phyloP scores from a whole-genome alignment of 2,329 filamentous ascomycete genomes.

The Fusarium sambucinum region DNA sequence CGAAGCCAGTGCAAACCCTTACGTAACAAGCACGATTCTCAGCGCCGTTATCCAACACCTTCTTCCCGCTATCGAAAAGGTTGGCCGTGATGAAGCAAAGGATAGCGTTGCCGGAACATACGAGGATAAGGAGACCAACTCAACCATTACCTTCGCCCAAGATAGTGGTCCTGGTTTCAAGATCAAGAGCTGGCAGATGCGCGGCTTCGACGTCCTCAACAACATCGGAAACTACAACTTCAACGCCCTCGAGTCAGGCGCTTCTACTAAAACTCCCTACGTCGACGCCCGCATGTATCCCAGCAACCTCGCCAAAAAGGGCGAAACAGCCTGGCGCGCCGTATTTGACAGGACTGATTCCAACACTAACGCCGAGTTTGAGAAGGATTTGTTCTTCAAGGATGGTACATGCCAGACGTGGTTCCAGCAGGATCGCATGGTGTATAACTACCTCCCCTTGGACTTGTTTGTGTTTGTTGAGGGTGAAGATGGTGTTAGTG shows the following conservation, averaged over 20 bases:
- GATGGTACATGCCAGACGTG: constrained; percentile 51
- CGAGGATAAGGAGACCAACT: constrained; percentile 54
- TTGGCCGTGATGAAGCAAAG: constrained; percentile 54
- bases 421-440: constrained; percentile 50
- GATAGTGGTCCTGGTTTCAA: constrained; percentile 56
- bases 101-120: constrained; percentile 55
- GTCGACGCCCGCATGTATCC: constrained; percentile 50
- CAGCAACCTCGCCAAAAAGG: constrained; percentile 41
- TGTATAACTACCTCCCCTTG: constrained; percentile 51
- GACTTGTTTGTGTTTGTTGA: constrained; percentile 50
- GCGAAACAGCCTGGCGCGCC: constrained; percentile 51
- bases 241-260: constrained; percentile 23
- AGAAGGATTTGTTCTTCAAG: constrained; percentile 46
- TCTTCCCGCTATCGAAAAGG: constrained; percentile 58
- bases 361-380: constrained; percentile 31
- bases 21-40: constrained; percentile 42
- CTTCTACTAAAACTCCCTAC: constrained; percentile 15
- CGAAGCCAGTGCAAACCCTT: constrained; percentile 42
- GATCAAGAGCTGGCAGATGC: constrained; percentile 56
- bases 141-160: constrained; percentile 54
- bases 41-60: constrained; percentile 52
- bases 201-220: constrained; percentile 56
- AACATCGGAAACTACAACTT: constrained; percentile 51
- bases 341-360: constrained; percentile 46
- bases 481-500: constrained; percentile 20